Percentiles rank a stretch among this genome's conserved stretches.
These are phyloP conservation scores for Brassica carinata DNA, from an alignment of 345 rosid species.

Conservation along the genomic window DNA sequence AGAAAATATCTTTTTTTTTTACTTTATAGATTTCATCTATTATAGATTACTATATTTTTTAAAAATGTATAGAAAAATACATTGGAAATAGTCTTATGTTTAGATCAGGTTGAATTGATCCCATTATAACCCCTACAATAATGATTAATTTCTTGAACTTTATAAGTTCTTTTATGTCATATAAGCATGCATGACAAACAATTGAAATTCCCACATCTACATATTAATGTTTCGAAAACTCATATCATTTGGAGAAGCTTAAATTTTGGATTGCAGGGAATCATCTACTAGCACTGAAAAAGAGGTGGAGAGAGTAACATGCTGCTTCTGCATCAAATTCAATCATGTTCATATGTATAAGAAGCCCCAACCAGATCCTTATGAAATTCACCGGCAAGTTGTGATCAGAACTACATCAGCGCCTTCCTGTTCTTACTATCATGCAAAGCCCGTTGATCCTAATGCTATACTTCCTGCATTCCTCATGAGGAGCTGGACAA, in stretches of 20 bases:
- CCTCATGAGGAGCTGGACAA: conserved; percentile 46
- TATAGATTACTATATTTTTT: too few species aligned
- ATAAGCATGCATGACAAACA: background rate
- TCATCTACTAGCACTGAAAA: conserved; percentile 36
- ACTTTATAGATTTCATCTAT: too few species aligned
- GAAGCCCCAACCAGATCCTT: conserved; percentile 44
- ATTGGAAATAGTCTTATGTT: too few species aligned
- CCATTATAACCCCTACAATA: background rate
- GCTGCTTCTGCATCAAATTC: conserved; percentile 42
- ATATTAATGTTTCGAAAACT: background rate
- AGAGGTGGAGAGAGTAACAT: conserved; percentile 43
- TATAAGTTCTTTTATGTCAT: background rate
- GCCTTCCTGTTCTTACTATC: conserved; percentile 15
- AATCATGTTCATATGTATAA: conserved; percentile 20
- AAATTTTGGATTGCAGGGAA: conserved; percentile 31
- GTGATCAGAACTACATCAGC: conserved; percentile 16
- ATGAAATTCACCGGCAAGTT: conserved; percentile 43
- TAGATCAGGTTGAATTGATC: background rate
- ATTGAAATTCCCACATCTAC: background rate
- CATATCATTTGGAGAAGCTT: background rate
- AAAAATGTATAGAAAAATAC: too few species aligned
- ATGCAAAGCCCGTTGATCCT: conserved; percentile 47
- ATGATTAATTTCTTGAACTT: background rate
- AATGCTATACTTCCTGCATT: conserved; percentile 52
- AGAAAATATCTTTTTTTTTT: too few species aligned